These are phyloP conservation scores for Prunella vulgaris DNA, from an alignment of 257 asterid genomes.

Conservation along the genomic window DNA sequence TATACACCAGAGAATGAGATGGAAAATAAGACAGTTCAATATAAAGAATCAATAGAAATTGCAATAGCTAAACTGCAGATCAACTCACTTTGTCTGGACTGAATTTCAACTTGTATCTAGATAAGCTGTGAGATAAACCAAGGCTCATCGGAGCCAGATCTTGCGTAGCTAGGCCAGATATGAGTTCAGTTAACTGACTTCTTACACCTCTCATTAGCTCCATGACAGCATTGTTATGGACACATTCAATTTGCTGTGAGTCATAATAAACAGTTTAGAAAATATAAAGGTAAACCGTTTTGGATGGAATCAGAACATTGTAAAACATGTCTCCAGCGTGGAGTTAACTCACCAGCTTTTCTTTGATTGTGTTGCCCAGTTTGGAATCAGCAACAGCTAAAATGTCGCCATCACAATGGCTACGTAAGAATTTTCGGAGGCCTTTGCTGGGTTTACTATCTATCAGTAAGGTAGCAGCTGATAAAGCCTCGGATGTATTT, in stretches of 20 bases:
- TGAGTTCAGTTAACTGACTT: slow-evolving; percentile 75
- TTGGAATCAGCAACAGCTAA: slow-evolving; percentile 67
- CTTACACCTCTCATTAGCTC: slow-evolving; percentile 93
- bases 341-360: slow-evolving; percentile 67
- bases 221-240: slow-evolving; percentile 76
- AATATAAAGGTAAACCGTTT: neutral
- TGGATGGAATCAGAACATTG: neutral
- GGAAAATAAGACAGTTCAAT: neutral
- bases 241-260: slow-evolving; percentile 76
- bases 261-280: neutral
- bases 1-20: neutral
- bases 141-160: slow-evolving; percentile 94
- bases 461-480: slow-evolving; percentile 50
- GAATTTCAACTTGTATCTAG: slow-evolving; percentile 81
- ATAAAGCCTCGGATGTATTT: slow-evolving; percentile 71
- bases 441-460: slow-evolving; percentile 30
- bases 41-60: neutral
- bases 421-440: slow-evolving; percentile 64
- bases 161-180: slow-evolving; percentile 72
- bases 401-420: slow-evolving; percentile 52
- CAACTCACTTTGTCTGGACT: slow-evolving; percentile 78
- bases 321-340: neutral
- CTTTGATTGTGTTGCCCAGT: slow-evolving; percentile 76
- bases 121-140: slow-evolving; percentile 85
- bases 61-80: neutral